Percentiles rank a stretch among this genome's conserved stretches.
Evolutionary conservation across 306 rosid species (phyloP).

Genomic region (Gleditsia sinensis): DNA sequence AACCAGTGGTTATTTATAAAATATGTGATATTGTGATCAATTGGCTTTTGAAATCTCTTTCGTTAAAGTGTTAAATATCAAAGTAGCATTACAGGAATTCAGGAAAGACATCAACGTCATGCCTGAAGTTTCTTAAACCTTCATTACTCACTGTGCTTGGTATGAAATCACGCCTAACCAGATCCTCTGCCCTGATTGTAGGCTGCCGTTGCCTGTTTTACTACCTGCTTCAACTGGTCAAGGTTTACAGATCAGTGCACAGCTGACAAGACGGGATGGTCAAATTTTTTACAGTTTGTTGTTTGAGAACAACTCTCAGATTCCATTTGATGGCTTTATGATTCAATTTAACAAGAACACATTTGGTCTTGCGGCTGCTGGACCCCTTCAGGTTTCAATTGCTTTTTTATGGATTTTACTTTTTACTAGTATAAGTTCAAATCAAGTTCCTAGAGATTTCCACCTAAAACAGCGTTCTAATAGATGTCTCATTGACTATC

Average conservation of each 20-base stretch:
- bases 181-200: constrained; percentile 47
- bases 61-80: not conserved
- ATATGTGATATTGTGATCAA: not conserved
- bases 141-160: constrained; percentile 15
- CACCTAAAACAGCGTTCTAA: constrained; percentile 9
- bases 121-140: constrained; percentile 15
- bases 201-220: constrained; percentile 84
- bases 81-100: constrained; percentile 1
- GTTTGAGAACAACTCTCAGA: constrained; percentile 85
- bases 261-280: constrained; percentile 72
- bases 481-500: constrained; percentile 31
- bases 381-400: constrained; percentile 75
- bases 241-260: constrained; percentile 98
- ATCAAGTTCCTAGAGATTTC: constrained; percentile 16
- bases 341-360: constrained; percentile 97
- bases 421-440: constrained; percentile 8
- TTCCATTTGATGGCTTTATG: constrained; percentile 93
- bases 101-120: constrained; percentile 10
- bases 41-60: not conserved
- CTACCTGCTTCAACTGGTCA: constrained; percentile 84
- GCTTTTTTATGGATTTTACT: constrained; percentile 3
- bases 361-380: constrained; percentile 96
- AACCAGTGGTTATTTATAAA: constrained; percentile 6
- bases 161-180: constrained; percentile 29
- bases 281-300: constrained; percentile 81